Conservation (phyloP, 1,139 yeast species). For the Eremothecium cymbalariae region DNA sequence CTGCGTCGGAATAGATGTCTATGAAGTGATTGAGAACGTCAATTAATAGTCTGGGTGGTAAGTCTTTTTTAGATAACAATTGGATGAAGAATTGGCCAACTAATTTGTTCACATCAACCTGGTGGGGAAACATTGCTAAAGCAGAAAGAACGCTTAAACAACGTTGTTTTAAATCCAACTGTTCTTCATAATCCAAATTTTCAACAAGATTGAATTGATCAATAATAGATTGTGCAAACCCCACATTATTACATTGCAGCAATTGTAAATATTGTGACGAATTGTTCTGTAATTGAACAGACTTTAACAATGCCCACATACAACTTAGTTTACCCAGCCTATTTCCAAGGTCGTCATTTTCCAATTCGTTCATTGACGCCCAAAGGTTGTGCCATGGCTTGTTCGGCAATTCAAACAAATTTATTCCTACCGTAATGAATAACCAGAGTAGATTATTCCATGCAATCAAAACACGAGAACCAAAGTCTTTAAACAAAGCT, state of each 20-base stretch:
- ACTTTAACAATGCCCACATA: slow-evolving; percentile 52
- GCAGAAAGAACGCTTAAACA: slow-evolving; percentile 46
- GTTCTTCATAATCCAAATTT: slow-evolving; percentile 16
- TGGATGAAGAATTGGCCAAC: slow-evolving; percentile 43
- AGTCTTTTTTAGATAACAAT: slow-evolving; percentile 23
- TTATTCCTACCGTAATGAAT: slow-evolving; percentile 20
- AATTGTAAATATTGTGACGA: slow-evolving; percentile 14
- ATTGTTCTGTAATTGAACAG: slow-evolving; percentile 21
- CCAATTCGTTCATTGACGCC: slow-evolving; percentile 28
- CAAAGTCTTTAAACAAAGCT: slow-evolving; percentile 38
- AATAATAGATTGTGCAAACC: slow-evolving; percentile 20
- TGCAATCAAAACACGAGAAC: slow-evolving; percentile 51
- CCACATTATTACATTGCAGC: slow-evolving; percentile 19
- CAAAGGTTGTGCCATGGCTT: slow-evolving; percentile 34
- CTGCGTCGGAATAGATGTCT: slow-evolving; percentile 75
- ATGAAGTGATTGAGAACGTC: slow-evolving; percentile 60
- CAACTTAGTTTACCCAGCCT: slow-evolving; percentile 48
- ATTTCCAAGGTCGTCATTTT: slow-evolving; percentile 32
- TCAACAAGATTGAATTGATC: slow-evolving; percentile 18
- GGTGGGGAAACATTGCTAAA: slow-evolving; percentile 44
- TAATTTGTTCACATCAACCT: slow-evolving; percentile 39
- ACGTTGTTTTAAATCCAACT: slow-evolving; percentile 23
- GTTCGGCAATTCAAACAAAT: slow-evolving; percentile 16
- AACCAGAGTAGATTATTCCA: slow-evolving; percentile 66
- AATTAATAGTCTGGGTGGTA: slow-evolving; percentile 36